phyloP scores from a whole-genome alignment of 805 yeast species.

The Zygosaccharomyces lentus region DNA sequence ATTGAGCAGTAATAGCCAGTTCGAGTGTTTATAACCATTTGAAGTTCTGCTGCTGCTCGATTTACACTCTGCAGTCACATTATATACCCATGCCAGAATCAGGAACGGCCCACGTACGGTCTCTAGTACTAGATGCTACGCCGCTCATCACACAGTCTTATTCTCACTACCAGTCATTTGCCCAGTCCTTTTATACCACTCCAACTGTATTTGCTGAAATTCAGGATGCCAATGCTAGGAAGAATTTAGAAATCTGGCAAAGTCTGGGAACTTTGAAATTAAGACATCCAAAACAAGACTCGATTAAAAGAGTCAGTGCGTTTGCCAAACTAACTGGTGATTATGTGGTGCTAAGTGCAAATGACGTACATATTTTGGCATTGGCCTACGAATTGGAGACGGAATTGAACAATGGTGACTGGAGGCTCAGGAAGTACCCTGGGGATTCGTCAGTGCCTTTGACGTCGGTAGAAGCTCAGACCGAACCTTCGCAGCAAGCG shows the following conservation, averaged over 20 bases:
- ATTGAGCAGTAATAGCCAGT: background rate
- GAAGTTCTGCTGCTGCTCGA: background rate
- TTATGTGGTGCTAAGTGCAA: slow-evolving; percentile 75
- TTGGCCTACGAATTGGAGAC: slow-evolving; percentile 82
- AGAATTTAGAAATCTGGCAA: slow-evolving; percentile 76
- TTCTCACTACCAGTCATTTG: slow-evolving; percentile 64
- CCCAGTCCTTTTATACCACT: slow-evolving; percentile 73
- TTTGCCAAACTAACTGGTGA: slow-evolving; percentile 93
- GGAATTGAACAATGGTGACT: slow-evolving; percentile 63
- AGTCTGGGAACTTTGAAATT: slow-evolving; percentile 50
- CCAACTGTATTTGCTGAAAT: slow-evolving; percentile 89
- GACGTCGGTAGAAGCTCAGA: slow-evolving; percentile 18
- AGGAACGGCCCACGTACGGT: slow-evolving; percentile 39
- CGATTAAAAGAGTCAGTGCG: slow-evolving; percentile 59
- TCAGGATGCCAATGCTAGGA: slow-evolving; percentile 78
- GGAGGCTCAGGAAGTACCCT: slow-evolving; percentile 67
- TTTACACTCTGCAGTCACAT: background rate
- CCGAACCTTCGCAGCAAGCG: background rate
- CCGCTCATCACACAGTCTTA: slow-evolving; percentile 87
- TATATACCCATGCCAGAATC: slow-evolving; percentile 6
- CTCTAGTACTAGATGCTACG: slow-evolving; percentile 87
- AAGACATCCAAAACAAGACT: slow-evolving; percentile 70
- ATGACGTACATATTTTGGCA: slow-evolving; percentile 91
- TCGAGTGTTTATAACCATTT: background rate
- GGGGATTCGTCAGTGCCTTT: slow-evolving; percentile 46